Evolutionary conservation across 495 filamentous ascomycete species (phyloP).

Genomic region (Aspergillus mulundensis): DNA sequence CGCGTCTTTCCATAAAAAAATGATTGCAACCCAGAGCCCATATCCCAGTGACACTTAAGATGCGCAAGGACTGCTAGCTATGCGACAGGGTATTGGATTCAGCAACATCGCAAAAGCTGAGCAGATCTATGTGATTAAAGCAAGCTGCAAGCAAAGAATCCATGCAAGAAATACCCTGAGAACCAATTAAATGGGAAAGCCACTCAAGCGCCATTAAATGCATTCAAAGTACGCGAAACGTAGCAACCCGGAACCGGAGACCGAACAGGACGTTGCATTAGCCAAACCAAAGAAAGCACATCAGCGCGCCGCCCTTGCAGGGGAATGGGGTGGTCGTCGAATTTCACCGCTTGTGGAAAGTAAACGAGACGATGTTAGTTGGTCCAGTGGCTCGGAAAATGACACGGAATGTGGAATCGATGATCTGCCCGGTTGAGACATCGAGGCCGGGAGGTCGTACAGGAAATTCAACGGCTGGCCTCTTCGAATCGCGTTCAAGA

Average conservation of each 20-base stretch:
- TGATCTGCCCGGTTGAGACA: conserved; percentile 17
- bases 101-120: background rate
- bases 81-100: conserved; percentile 9
- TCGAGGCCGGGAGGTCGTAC: conserved; percentile 24
- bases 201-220: conserved; percentile 18
- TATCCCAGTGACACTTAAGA: background rate
- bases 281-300: conserved; percentile 1
- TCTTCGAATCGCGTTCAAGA: conserved; percentile 40
- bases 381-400: conserved; percentile 22
- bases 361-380: conserved; percentile 14
- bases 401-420: conserved; percentile 16
- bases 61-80: conserved; percentile 1
- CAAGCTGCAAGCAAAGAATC: conserved; percentile 5
- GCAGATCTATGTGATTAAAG: conserved; percentile 6
- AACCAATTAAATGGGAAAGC: conserved; percentile 5
- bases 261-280: background rate
- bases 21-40: background rate
- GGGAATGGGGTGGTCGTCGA: conserved; percentile 20
- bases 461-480: conserved; percentile 34
- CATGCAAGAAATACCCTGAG: background rate
- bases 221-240: conserved; percentile 8
- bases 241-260: background rate
- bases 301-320: conserved; percentile 24
- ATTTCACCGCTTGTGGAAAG: conserved; percentile 15
- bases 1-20: background rate